phyloP scores from a whole-genome alignment of 2,329 filamentous ascomycete genomes.

The Claviceps cyperi region DNA sequence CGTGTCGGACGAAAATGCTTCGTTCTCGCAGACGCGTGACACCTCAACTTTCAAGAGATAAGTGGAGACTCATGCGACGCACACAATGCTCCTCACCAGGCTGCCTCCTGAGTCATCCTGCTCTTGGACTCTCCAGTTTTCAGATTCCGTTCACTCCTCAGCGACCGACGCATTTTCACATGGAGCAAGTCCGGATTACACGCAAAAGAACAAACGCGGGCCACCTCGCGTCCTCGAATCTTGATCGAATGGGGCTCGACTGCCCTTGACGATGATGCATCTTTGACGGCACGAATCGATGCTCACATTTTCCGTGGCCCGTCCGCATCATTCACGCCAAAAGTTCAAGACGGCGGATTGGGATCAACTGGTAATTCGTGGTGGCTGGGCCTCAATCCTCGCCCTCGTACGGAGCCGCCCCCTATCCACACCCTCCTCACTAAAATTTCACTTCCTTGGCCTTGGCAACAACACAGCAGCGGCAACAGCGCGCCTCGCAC shows the following conservation, averaged over 20 bases:
- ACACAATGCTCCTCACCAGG: no score
- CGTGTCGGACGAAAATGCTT: no score
- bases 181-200: no score
- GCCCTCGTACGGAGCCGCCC: constrained; percentile 7
- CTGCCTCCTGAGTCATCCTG: no score
- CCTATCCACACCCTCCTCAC: constrained; percentile 9
- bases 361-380: neutral
- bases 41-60: no score
- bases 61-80: no score
- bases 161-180: no score
- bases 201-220: neutral
- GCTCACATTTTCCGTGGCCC: neutral
- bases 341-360: neutral
- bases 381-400: constrained; percentile 9
- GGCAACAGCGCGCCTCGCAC: constrained; percentile 8
- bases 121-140: no score
- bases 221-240: neutral
- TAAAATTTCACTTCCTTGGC: constrained; percentile 13
- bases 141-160: no score
- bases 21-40: no score
- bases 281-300: neutral
- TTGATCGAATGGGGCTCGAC: neutral
- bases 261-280: neutral
- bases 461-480: constrained; percentile 5
- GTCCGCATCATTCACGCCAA: neutral